Base-by-base conservation (phyloP, 805 yeast species). In the Nematodospora valgi region DNA sequence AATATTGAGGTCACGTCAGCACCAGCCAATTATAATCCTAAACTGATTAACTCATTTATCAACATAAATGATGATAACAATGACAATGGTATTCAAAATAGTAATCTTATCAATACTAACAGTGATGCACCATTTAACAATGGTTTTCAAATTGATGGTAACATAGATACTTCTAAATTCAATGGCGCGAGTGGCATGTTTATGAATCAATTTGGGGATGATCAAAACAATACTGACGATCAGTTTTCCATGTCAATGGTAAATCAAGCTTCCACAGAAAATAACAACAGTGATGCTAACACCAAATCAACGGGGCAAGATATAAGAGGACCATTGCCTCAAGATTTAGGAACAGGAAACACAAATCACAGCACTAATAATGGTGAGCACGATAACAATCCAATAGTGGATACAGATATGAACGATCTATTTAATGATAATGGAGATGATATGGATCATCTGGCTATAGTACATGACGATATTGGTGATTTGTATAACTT, bases 11-110 rank as follows among this genome's bases (percentile, higher is more conserved):
- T 63, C 5, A 45, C 41, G 4, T 32, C 40, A 30, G 73, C 73
- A 2, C 73, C 72, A 3, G 56, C 46, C 3, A 51, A 56, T 32
- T 67, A 67, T 45, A 55, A 66, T 40, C 71, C 72, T 2, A 46
- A 54, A 23, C 58, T 55, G 53, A 54, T 62, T 27, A 51, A 48
- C 32, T 45, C 63, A 10, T 47, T 51, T 21, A 21, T 21, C 23
- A 21, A 21, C 23, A 21, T 21, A 7, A 21, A 21, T 21, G 10
- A 21, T 21, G 23, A 21, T 10, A 21, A 10, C 23, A 21, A 21
- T 17, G 7, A 29, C 19, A 21, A 5, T 13, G n/a, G 3, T 16
- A 20, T 10, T 25, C 15, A 18, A n/a, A 13, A 35, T 18, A 38
- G 28, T n/a, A 5, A 12, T 15, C 20, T 14, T 5, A 19, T 17